Evolutionary conservation across 306 rosid genomes (phyloP).

Genomic region (Fragaria ananassa): DNA sequence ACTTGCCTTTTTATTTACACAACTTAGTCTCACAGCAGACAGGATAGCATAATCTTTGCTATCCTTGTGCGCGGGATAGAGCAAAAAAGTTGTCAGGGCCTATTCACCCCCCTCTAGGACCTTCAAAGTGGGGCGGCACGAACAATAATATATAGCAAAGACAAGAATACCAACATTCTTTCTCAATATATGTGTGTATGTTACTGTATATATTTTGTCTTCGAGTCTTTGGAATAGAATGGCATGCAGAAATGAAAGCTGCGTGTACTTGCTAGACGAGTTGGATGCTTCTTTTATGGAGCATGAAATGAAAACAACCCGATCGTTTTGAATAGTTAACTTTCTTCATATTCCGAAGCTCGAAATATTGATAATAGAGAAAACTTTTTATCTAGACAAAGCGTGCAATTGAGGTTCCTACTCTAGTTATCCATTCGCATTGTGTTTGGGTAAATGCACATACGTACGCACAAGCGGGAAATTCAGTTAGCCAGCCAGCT

Average conservation of each 20-base stretch:
- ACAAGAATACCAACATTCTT: constrained; percentile 51
- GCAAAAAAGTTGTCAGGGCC: too few relatives aligned
- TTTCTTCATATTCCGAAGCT: background rate
- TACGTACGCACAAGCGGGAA: background rate
- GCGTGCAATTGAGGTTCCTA: background rate
- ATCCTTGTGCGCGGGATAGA: too few relatives aligned
- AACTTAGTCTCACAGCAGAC: too few relatives aligned
- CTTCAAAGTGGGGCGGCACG: constrained; percentile 47
- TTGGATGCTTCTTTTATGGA: constrained; percentile 28
- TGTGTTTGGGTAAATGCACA: constrained; percentile 8
- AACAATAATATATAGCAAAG: constrained; percentile 56
- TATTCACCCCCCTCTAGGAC: too few relatives aligned
- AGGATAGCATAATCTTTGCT: too few relatives aligned
- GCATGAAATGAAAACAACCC: background rate
- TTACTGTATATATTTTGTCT: constrained; percentile 44
- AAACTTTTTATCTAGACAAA: background rate
- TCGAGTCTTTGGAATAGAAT: constrained; percentile 56
- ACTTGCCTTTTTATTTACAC: too few relatives aligned
- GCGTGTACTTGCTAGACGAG: constrained; percentile 52
- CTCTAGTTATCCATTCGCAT: background rate
- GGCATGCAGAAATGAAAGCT: constrained; percentile 77
- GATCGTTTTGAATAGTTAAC: background rate
- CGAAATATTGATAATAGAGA: background rate
- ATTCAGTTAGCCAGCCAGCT: background rate
- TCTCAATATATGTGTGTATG: constrained; percentile 26